A percentile compares a stretch with the other conserved stretches of the same genome.
Conservation (phyloP, 495 filamentous ascomycete genomes). For the Alectoria sarmentosa region DNA sequence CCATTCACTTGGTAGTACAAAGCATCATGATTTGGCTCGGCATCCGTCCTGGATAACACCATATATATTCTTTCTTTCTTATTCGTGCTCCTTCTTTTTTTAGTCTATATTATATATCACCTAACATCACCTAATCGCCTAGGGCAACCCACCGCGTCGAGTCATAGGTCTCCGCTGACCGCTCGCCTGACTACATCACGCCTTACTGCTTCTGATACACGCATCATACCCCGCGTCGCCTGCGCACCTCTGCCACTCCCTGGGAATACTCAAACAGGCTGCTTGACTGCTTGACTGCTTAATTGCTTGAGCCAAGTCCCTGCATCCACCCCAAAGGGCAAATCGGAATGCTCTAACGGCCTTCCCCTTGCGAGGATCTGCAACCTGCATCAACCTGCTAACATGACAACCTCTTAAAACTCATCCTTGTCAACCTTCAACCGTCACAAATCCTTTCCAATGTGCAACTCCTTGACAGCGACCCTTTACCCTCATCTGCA, state of each 20-base stretch:
- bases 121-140: slow-evolving; percentile 16
- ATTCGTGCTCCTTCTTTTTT: background rate
- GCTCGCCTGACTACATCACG: slow-evolving; percentile 21
- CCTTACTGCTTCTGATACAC: slow-evolving; percentile 13
- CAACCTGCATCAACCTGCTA: slow-evolving; percentile 16
- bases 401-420: slow-evolving; percentile 12
- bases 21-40: background rate
- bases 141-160: background rate
- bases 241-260: too few relatives aligned
- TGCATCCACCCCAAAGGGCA: slow-evolving; percentile 5
- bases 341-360: slow-evolving; percentile 14
- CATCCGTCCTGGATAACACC: background rate
- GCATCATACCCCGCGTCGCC: slow-evolving; percentile 14
- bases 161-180: slow-evolving; percentile 2
- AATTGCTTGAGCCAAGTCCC: background rate
- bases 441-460: slow-evolving; percentile 27
- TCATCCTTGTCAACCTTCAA: slow-evolving; percentile 14
- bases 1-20: background rate
- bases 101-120: background rate
- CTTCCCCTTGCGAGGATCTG: slow-evolving; percentile 22
- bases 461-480: slow-evolving; percentile 41
- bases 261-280: background rate
- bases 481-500: slow-evolving; percentile 40
- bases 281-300: background rate
- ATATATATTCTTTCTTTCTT: background rate